Percentiles rank a stretch among this genome's conserved stretches.
Conservation (phyloP, 495 filamentous ascomycete genomes). For the Talaromyces wortmannii region DNA sequence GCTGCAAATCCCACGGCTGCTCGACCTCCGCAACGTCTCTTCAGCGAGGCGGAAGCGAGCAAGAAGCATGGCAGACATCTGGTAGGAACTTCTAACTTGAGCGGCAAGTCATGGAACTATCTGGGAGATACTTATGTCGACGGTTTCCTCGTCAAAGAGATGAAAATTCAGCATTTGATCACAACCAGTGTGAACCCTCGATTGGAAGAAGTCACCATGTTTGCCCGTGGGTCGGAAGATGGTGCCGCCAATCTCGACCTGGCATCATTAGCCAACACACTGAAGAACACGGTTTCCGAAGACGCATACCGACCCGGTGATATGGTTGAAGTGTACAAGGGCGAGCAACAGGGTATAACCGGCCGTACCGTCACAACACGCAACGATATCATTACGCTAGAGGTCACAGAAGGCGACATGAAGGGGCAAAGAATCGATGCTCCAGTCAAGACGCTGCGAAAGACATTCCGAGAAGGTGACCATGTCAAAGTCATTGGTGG, state of each 20-base stretch:
- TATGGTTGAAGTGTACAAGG: conserved; percentile 89
- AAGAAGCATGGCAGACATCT: conserved; percentile 77
- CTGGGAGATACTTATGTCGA: conserved; percentile 82
- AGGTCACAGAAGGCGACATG: conserved; percentile 78
- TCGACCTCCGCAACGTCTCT: conserved; percentile 83
- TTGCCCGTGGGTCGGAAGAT: conserved; percentile 81
- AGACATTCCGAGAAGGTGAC: conserved; percentile 87
- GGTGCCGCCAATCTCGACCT: conserved; percentile 92
- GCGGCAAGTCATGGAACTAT: conserved; percentile 74
- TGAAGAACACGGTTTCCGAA: conserved; percentile 69
- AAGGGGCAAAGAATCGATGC: conserved; percentile 83
- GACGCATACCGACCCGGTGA: conserved; percentile 87
- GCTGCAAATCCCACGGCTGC: conserved; percentile 34
- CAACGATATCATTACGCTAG: conserved; percentile 83
- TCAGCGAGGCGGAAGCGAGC: conserved; percentile 88
- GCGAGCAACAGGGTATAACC: conserved; percentile 86
- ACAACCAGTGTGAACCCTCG: conserved; percentile 88
- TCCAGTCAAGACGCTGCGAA: conserved; percentile 86
- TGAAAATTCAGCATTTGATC: conserved; percentile 77
- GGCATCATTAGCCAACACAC: conserved; percentile 74
- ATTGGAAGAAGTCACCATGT: conserved; percentile 90
- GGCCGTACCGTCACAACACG: conserved; percentile 84
- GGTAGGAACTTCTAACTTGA: conserved; percentile 41
- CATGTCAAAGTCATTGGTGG: conserved; percentile 98
- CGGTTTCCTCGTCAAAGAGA: conserved; percentile 89